Base-by-base conservation (phyloP, 805 yeast species). In the Metschnikowia cubensis region DNA sequence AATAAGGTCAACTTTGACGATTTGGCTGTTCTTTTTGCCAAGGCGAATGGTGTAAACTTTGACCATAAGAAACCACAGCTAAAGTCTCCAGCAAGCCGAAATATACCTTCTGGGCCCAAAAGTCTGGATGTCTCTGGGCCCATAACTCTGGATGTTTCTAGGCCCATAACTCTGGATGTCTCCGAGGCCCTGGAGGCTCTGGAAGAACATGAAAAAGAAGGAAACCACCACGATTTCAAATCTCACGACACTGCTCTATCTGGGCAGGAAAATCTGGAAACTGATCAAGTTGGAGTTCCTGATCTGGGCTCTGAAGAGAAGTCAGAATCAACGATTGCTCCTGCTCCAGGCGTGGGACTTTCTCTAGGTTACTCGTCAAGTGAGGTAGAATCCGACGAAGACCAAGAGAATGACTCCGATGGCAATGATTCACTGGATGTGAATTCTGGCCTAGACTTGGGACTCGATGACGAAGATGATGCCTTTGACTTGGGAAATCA, bases 11-110 rank as follows among this genome's bases (percentile, higher is more conserved):
- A 67, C 42, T 68, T 53, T 47, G 69, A 69, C 43, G 63, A 63
- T 29, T 50, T 70, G 10, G 65, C 64, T 13, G 44, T 68, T 11
- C 55, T 70, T 33, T 55, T 65, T 36, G 73, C 65, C 13, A 60
- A 58, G 48, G 57, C 58, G 31, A 57, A 59, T 37, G 72, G 70
- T 8, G 21, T 50, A 18, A 34, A 42, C 10, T 14, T 51, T 7
- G 45, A 44, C 8, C 5, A 13, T 8, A 18, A 21, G 14, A 39
- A 33, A 2, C 15, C 7, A 4, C 35, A 42, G 6, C 11, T 6
- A 1, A 22, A 31, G 10, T 17, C 37, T 35, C n/a, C 42, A 18
- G n/a, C 14, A 22, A 35, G 7, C n/a, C 34, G n/a, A 6, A 35
- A 47, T 21, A 13, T 21, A 14, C 36, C 34, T 4, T 49, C 40